A percentile compares a stretch with the other conserved stretches of the same genome.
Conservation (phyloP, 2,329 filamentous ascomycete genomes). For the Beauveria brongniartii region DNA sequence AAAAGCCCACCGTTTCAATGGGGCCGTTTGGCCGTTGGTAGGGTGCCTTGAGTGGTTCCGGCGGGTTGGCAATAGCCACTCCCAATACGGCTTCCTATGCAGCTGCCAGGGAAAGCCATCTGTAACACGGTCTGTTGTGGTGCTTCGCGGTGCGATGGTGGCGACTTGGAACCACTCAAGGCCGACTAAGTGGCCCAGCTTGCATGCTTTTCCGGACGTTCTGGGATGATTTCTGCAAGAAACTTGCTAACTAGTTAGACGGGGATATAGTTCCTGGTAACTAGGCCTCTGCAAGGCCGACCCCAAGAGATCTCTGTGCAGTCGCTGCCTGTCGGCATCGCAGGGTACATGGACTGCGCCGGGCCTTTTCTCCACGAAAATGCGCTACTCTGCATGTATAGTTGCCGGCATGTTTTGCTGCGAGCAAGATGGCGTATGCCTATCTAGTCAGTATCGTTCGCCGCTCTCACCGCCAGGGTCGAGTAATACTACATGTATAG, state of each 20-base stretch:
- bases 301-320: constrained; percentile 12
- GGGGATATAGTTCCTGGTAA: constrained; percentile 1
- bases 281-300: constrained; percentile 1
- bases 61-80: constrained; percentile 3
- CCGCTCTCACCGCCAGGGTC: not conserved
- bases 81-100: not conserved
- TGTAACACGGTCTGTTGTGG: not conserved
- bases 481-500: not conserved
- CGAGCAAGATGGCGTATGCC: not conserved
- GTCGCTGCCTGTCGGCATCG: constrained; percentile 1
- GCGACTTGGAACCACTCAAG: not conserved
- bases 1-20: constrained; percentile 13
- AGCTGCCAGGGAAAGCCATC: not conserved
- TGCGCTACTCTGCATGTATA: constrained; percentile 2
- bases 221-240: constrained; percentile 8
- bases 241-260: constrained; percentile 1
- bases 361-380: constrained; percentile 4
- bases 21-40: constrained; percentile 2
- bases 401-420: not conserved
- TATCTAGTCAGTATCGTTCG: not conserved
- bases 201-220: not conserved
- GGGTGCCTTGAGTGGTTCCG: not conserved
- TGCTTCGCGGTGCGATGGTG: not conserved
- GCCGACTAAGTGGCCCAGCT: not conserved
- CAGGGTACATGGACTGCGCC: constrained; percentile 2